Percentiles rank a stretch among this genome's conserved stretches.
Conservation (phyloP, 2,329 filamentous ascomycete species). For the Cladosporium sp. region DNA sequence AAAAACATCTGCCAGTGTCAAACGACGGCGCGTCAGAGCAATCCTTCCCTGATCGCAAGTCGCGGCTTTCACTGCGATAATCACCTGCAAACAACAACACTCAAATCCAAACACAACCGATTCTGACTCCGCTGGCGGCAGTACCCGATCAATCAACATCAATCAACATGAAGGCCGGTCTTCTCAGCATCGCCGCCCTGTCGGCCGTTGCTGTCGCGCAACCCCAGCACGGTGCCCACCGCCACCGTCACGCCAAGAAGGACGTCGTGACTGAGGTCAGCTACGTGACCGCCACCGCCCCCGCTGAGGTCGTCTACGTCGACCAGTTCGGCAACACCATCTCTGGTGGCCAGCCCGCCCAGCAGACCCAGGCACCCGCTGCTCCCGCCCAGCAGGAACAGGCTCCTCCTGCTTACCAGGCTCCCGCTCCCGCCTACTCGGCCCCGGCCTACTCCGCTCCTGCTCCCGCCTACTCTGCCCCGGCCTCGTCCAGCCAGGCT, state of each 20-base stretch:
- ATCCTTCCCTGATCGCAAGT: neutral
- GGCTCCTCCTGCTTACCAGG: conserved; percentile 15
- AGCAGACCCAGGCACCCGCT: neutral
- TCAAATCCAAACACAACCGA: neutral
- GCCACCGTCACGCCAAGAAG: conserved; percentile 34
- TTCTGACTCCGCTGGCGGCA: conserved; percentile 23
- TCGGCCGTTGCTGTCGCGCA: conserved; percentile 23
- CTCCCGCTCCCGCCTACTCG: conserved; percentile 15
- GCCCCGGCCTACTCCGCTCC: conserved; percentile 16
- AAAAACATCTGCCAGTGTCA: neutral
- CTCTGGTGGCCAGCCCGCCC: conserved; percentile 1
- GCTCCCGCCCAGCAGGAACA: neutral
- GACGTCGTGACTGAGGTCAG: conserved; percentile 26
- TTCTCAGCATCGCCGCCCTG: conserved; percentile 25
- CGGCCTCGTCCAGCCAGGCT: conserved; percentile 11
- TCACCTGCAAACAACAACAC: conserved; percentile 4
- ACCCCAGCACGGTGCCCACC: conserved; percentile 27
- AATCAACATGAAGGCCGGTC: conserved; percentile 29
- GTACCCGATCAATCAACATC: conserved; percentile 14
- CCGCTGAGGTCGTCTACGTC: conserved; percentile 56
- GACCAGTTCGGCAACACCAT: conserved; percentile 54
- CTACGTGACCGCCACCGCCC: conserved; percentile 38
- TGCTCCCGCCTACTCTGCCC: conserved; percentile 16
- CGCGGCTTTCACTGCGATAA: neutral
- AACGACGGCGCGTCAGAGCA: neutral